Conservation (phyloP, 441 rosid species). For the Aquilaria agallochum region DNA sequence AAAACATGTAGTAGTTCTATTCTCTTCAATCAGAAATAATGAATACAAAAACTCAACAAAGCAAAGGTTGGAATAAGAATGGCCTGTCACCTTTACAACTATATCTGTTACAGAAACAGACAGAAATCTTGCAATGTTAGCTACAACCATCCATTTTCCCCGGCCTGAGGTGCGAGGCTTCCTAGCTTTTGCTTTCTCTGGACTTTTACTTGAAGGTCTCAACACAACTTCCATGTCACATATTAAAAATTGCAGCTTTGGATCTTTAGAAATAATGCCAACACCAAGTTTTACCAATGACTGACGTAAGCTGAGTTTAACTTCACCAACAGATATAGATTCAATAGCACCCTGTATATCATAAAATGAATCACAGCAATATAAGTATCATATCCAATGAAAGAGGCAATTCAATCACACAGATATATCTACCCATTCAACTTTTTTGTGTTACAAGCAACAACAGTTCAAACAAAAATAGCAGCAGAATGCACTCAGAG, state of each 20-base stretch:
- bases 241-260: slow-evolving; percentile 85
- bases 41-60: slow-evolving; percentile 1
- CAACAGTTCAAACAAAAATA: neutral
- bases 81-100: slow-evolving; percentile 64
- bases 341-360: slow-evolving; percentile 87
- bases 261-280: slow-evolving; percentile 86
- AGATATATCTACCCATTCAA: neutral
- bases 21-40: slow-evolving; percentile 3
- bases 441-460: neutral
- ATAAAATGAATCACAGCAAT: slow-evolving; percentile 16
- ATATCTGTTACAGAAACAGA: slow-evolving; percentile 86
- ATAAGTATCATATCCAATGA: slow-evolving; percentile 9
- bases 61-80: slow-evolving; percentile 6
- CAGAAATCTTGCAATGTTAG: slow-evolving; percentile 82
- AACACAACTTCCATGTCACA: slow-evolving; percentile 78
- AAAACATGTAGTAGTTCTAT: too few relatives aligned
- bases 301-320: slow-evolving; percentile 85
- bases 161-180: slow-evolving; percentile 67
- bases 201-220: slow-evolving; percentile 62
- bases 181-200: slow-evolving; percentile 43
- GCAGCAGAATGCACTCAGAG: neutral
- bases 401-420: too few relatives aligned
- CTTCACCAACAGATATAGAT: slow-evolving; percentile 86
- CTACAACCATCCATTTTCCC: slow-evolving; percentile 94
- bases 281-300: slow-evolving; percentile 91